Conservation (phyloP, 495 filamentous ascomycete genomes). For the Pyrenula massariospora region DNA sequence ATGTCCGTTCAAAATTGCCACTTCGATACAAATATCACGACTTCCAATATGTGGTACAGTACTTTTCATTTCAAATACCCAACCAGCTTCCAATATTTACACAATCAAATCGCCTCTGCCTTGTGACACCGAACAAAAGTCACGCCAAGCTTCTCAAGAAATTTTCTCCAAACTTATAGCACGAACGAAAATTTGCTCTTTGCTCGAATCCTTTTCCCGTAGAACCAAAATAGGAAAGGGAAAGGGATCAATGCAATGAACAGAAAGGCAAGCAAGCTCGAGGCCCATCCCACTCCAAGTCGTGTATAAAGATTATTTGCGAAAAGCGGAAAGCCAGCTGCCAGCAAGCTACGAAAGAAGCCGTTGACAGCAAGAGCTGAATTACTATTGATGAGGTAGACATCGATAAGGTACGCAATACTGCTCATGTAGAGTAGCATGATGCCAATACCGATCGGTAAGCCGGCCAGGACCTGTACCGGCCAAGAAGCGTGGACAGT, state of each 20-base stretch:
- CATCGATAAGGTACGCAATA: slow-evolving; percentile 50
- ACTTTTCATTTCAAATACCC: no score
- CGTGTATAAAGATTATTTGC: slow-evolving; percentile 49
- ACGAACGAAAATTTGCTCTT: slow-evolving; percentile 29
- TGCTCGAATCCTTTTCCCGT: slow-evolving; percentile 48
- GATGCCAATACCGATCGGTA: slow-evolving; percentile 22
- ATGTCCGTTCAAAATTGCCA: no score
- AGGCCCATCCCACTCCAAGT: slow-evolving; percentile 53
- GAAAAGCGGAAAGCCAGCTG: slow-evolving; percentile 56
- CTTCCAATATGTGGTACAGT: no score
- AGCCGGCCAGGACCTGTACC: slow-evolving; percentile 16
- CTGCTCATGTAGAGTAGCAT: slow-evolving; percentile 23
- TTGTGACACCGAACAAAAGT: no score
- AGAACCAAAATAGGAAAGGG: slow-evolving; percentile 57
- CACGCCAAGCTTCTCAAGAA: no score
- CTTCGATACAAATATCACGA: no score
- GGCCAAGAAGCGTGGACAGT: slow-evolving; percentile 22
- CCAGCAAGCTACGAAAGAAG: slow-evolving; percentile 48
- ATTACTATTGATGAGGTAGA: slow-evolving; percentile 47
- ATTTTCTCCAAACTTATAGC: no score
- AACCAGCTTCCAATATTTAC: no score
- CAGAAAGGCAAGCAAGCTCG: slow-evolving; percentile 53
- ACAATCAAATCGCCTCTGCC: no score
- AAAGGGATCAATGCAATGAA: slow-evolving; percentile 53
- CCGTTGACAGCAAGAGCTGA: slow-evolving; percentile 60